Percentiles rank a stretch among this genome's conserved stretches.
These are phyloP conservation scores for Kingdonia uniflora DNA, from an alignment of 164 flowering plant genomes.

Conservation along the genomic window DNA sequence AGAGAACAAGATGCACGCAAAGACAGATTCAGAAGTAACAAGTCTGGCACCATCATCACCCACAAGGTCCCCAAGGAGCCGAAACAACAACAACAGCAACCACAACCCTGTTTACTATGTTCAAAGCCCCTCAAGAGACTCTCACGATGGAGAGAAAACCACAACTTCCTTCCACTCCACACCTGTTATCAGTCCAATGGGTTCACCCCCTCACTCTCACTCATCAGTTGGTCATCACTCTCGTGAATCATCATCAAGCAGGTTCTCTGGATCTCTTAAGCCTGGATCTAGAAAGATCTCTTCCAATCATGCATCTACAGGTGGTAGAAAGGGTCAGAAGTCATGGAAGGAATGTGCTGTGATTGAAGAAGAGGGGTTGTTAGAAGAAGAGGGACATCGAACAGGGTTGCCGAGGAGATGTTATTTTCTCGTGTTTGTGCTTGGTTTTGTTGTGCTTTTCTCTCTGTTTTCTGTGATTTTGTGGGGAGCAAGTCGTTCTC, in stretches of 20 bases:
- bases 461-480: slow-evolving; percentile 57
- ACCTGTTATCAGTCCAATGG: slow-evolving; percentile 62
- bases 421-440: slow-evolving; percentile 51
- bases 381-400: slow-evolving; percentile 39
- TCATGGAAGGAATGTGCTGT: slow-evolving; percentile 45
- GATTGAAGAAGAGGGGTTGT: slow-evolving; percentile 78
- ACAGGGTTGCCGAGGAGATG: slow-evolving; percentile 47
- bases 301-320: slow-evolving; percentile 31
- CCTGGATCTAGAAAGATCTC: slow-evolving; percentile 59
- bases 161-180: slow-evolving; percentile 79
- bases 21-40: slow-evolving; percentile 69
- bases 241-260: slow-evolving; percentile 63
- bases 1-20: slow-evolving; percentile 45
- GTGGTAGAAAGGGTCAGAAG: slow-evolving; percentile 30
- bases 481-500: slow-evolving; percentile 66
- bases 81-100: too few species aligned
- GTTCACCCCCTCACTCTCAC: slow-evolving; percentile 80
- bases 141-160: slow-evolving; percentile 62
- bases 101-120: slow-evolving; percentile 49
- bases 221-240: slow-evolving; percentile 84
- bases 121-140: slow-evolving; percentile 77
- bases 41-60: slow-evolving; percentile 62
- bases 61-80: slow-evolving; percentile 39
- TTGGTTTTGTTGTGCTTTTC: slow-evolving; percentile 61
- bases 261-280: slow-evolving; percentile 73